Evolutionary conservation across 2,329 filamentous ascomycete genomes (phyloP).

Genomic region (Ambrosiella cleistominuta): DNA sequence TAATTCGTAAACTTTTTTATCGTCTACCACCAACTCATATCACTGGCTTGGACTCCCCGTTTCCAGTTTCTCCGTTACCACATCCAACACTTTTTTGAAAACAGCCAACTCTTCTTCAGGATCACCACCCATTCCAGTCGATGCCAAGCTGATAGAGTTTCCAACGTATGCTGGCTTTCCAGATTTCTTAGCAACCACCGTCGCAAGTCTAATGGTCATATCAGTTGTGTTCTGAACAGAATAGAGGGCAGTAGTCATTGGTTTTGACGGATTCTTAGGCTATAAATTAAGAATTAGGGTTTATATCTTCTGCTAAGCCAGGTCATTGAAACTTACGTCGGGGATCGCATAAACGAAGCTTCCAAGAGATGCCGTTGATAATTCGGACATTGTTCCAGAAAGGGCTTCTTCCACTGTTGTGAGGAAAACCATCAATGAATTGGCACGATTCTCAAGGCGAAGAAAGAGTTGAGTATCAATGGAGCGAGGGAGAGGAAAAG

Average conservation of each 20-base stretch:
- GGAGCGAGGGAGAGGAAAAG: constrained; percentile 41
- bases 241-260: constrained; percentile 66
- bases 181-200: constrained; percentile 58
- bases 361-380: constrained; percentile 40
- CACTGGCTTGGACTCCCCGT: neutral
- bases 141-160: constrained; percentile 65
- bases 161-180: constrained; percentile 73
- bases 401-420: constrained; percentile 38
- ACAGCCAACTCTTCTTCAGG: constrained; percentile 92
- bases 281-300: constrained; percentile 16
- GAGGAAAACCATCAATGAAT: constrained; percentile 41
- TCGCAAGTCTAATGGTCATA: constrained; percentile 72
- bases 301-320: neutral
- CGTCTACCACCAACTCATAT: neutral
- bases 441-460: constrained; percentile 39
- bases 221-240: constrained; percentile 60
- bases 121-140: constrained; percentile 56
- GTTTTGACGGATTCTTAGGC: constrained; percentile 38
- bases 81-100: constrained; percentile 55
- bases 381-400: constrained; percentile 19
- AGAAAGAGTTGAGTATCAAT: constrained; percentile 44
- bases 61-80: constrained; percentile 27
- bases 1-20: neutral
- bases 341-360: constrained; percentile 91
- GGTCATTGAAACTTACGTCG: constrained; percentile 41